Base-by-base conservation (phyloP, 176 grass and related monocot genomes). In the Saccharum spontaneum region DNA sequence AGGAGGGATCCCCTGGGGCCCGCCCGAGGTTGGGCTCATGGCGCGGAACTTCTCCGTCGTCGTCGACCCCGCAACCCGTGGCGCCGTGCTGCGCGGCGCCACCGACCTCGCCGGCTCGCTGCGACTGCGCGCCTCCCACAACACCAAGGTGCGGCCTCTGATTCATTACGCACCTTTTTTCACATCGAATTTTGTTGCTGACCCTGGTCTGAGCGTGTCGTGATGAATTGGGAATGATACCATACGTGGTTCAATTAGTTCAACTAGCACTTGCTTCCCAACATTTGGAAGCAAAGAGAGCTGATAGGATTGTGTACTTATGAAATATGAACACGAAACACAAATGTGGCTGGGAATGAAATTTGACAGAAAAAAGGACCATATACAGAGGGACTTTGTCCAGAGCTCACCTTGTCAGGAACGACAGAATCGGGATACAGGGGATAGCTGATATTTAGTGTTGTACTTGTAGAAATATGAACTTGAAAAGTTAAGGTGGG, bases 41-140 rank as follows among this genome's bases (percentile, higher is more conserved):
- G 50, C 74, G 44, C 74, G 73, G 12, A 88, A 89, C 86, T 89
- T 89, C 82, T 88, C 90, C 68, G 83, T 86, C 83, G 33, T 86
- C 86, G 23, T 86, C 23, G 86, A 92, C 67, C 44, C 83, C n/a
- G 90, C 72, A 1, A 69, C 79, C 72, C 83, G 79, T 17, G 60
- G 44, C 23, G 83, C 83, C 67, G 65, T 88, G 45, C 79, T 92
- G 82, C 78, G 61, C 7, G 90, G 86, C 38, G 3, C 67, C 31
- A 28, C 73, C 9, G 49, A 88, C 74, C 79, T 86, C 23, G 60
- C 86, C 30, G 79, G 86, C 6, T 86, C 79, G 0, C 73, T 92
- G 30, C 90, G 74, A 22, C 73, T 92, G 60, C 60, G 83, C 48
- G 79, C 86, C 17, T 12, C 38, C 16, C 83, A 86, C 68, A 79